phyloP scores from a whole-genome alignment of 2,329 filamentous ascomycete species.

The Talaromyces islandicus region DNA sequence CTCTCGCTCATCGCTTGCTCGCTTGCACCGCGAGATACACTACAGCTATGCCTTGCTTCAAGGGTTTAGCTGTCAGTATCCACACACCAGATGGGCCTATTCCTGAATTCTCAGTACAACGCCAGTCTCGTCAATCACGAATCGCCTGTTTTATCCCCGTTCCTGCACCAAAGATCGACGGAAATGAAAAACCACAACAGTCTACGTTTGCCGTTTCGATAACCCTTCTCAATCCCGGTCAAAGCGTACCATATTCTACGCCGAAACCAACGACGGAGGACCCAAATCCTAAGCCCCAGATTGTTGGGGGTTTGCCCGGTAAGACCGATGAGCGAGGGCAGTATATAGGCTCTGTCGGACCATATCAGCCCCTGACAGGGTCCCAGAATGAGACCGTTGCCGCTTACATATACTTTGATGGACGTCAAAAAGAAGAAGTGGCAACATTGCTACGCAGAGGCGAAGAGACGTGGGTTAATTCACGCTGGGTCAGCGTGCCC shows the following conservation, averaged over 20 bases:
- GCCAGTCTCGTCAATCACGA: constrained; percentile 80
- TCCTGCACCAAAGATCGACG: constrained; percentile 72
- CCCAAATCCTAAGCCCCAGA: constrained; percentile 73
- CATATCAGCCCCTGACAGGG: constrained; percentile 87
- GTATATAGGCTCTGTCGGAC: constrained; percentile 57
- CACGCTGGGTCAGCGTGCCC: constrained; percentile 91
- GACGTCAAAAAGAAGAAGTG: constrained; percentile 90
- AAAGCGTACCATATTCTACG: constrained; percentile 87
- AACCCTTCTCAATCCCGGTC: constrained; percentile 80
- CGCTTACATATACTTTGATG: constrained; percentile 98
- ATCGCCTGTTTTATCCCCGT: constrained; percentile 98
- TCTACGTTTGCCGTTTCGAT: constrained; percentile 98
- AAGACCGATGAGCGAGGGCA: constrained; percentile 47
- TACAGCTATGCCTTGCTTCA: constrained; percentile 84
- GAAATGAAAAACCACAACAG: constrained; percentile 74
- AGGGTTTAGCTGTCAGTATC: constrained; percentile 97
- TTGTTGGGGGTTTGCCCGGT: constrained; percentile 66
- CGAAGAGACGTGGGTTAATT: constrained; percentile 99
- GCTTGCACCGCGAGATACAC: background rate
- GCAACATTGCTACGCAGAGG: constrained; percentile 86
- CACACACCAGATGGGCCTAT: constrained; percentile 76
- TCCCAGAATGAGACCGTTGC: constrained; percentile 96
- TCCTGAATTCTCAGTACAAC: constrained; percentile 89
- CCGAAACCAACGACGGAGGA: constrained; percentile 72
- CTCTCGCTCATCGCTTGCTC: background rate